Conservation (phyloP, 352 stramenopile genomes). For the Phytopythium helicoides region DNA sequence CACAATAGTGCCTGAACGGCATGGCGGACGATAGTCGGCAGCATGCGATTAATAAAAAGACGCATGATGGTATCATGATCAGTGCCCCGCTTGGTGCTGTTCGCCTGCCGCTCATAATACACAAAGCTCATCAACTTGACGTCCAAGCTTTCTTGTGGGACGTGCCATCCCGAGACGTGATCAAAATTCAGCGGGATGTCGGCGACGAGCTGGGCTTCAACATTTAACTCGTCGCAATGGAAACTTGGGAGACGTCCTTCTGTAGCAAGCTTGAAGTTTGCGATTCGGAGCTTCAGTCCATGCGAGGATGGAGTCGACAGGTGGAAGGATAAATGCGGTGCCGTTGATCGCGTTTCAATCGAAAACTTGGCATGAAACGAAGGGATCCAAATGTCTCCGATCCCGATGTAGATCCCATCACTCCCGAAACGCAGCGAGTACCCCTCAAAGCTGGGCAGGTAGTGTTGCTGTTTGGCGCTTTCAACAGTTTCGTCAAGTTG, state of each 20-base stretch:
- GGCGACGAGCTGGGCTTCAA: constrained; percentile 66
- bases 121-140: constrained; percentile 67
- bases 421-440: constrained; percentile 66
- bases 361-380: constrained; percentile 73
- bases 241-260: constrained; percentile 68
- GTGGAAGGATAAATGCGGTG: constrained; percentile 63
- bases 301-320: constrained; percentile 51
- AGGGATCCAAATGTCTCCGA: constrained; percentile 71
- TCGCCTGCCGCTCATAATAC: constrained; percentile 68
- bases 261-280: constrained; percentile 65
- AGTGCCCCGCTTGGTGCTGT: constrained; percentile 50
- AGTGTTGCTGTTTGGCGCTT: constrained; percentile 65
- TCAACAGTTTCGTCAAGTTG: constrained; percentile 63
- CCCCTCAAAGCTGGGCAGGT: constrained; percentile 53
- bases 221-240: constrained; percentile 74
- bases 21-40: constrained; percentile 58
- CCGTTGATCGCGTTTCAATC: constrained; percentile 53
- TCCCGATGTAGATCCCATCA: constrained; percentile 67
- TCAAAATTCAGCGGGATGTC: constrained; percentile 68
- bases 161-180: constrained; percentile 53
- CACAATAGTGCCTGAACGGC: constrained; percentile 62
- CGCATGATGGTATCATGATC: constrained; percentile 81
- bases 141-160: constrained; percentile 51
- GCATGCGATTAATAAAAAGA: constrained; percentile 73
- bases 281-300: constrained; percentile 58